These are phyloP conservation scores for Thelonectria blattea DNA, from an alignment of 2,329 filamentous ascomycete species.

Conservation along the genomic window DNA sequence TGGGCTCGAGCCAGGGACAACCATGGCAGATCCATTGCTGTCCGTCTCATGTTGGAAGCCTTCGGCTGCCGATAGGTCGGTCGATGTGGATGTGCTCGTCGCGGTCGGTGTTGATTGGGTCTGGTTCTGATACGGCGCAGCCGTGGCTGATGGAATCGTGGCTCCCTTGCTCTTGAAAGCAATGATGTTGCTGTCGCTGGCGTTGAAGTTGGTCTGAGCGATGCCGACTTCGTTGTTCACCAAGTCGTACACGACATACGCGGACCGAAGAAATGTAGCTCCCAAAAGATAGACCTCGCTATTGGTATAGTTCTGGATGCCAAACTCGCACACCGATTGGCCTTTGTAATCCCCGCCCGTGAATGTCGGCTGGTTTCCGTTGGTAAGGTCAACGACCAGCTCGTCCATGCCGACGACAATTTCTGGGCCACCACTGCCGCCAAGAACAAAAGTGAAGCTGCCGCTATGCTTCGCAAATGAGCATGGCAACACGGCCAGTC, in stretches of 20 bases:
- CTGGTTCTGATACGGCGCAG: slow-evolving; percentile 48
- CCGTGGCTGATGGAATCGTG: slow-evolving; percentile 56
- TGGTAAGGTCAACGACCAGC: slow-evolving; percentile 56
- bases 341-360: slow-evolving; percentile 50
- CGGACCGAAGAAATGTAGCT: slow-evolving; percentile 64
- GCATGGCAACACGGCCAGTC: slow-evolving; percentile 58
- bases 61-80: slow-evolving; percentile 34
- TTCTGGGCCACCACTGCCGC: slow-evolving; percentile 52
- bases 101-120: slow-evolving; percentile 26
- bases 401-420: slow-evolving; percentile 63
- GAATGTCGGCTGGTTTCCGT: slow-evolving; percentile 45
- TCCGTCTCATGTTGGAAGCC: slow-evolving; percentile 40
- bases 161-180: slow-evolving; percentile 57
- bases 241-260: slow-evolving; percentile 66
- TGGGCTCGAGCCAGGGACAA: slow-evolving; percentile 20
- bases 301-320: slow-evolving; percentile 57
- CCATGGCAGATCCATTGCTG: slow-evolving; percentile 26
- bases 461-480: slow-evolving; percentile 51
- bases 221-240: slow-evolving; percentile 63
- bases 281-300: slow-evolving; percentile 56
- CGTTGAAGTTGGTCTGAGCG: slow-evolving; percentile 62
- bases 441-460: slow-evolving; percentile 62
- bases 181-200: slow-evolving; percentile 56
- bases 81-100: slow-evolving; percentile 22
- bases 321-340: slow-evolving; percentile 59